A percentile compares a stretch with the other conserved stretches of the same genome.
phyloP scores from a whole-genome alignment of 352 stramenopile genomes.

The Pythium chondricola region DNA sequence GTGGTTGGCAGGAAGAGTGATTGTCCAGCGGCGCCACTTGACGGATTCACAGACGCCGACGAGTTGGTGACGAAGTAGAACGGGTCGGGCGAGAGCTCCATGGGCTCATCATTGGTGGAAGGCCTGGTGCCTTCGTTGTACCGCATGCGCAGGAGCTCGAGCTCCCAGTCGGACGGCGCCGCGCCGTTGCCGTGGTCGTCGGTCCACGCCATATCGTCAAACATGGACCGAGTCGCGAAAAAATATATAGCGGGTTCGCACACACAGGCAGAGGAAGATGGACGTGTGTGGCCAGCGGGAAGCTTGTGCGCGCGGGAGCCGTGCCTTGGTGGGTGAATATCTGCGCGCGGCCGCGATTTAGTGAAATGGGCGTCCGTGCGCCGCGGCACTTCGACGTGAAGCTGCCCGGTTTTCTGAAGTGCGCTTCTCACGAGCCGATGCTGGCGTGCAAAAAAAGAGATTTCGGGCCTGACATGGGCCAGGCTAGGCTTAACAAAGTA shows the following conservation, averaged over 20 bases:
- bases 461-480: background rate
- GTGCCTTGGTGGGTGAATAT: too few species aligned
- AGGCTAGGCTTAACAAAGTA: background rate
- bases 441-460: conserved; percentile 22
- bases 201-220: conserved; percentile 21
- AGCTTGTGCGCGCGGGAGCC: too few species aligned
- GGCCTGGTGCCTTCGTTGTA: conserved; percentile 5
- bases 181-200: conserved; percentile 4
- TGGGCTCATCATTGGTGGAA: conserved; percentile 3
- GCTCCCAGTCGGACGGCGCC: conserved; percentile 13
- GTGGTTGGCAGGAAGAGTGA: background rate
- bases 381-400: conserved; percentile 22
- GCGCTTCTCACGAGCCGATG: conserved; percentile 14
- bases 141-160: conserved; percentile 18
- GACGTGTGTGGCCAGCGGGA: too few species aligned
- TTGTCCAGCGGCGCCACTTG: too few species aligned
- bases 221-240: conserved; percentile 10
- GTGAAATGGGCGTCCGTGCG: too few species aligned
- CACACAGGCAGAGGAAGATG: too few species aligned
- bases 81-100: conserved; percentile 18
- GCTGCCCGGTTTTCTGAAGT: conserved; percentile 20
- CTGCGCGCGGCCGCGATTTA: too few species aligned
- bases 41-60: background rate
- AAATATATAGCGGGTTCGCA: too few species aligned
- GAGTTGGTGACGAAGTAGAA: conserved; percentile 5